A percentile compares a stretch with the other conserved stretches of the same genome.
Conservation (phyloP, 2,329 filamentous ascomycete species). For the Diaporthe ilicicola region DNA sequence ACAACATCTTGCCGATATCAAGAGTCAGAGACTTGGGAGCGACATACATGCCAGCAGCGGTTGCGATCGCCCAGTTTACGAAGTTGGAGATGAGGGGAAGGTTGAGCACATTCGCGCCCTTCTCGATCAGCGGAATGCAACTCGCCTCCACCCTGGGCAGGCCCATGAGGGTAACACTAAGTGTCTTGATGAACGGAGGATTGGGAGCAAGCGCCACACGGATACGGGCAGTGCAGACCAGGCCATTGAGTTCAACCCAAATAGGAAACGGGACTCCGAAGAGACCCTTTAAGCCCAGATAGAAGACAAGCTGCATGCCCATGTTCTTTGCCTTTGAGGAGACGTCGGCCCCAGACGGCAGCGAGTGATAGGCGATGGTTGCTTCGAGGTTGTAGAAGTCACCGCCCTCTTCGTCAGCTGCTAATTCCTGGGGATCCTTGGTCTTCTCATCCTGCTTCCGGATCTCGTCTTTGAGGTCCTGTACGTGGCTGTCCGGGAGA, state of each 20-base stretch:
- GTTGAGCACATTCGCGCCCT: conserved; percentile 89
- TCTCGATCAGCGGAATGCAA: conserved; percentile 91
- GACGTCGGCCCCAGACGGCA: conserved; percentile 73
- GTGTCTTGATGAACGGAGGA: conserved; percentile 88
- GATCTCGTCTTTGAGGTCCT: conserved; percentile 83
- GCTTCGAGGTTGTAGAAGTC: conserved; percentile 94
- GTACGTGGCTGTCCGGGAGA: conserved; percentile 82
- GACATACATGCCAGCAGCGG: conserved; percentile 89
- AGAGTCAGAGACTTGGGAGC: conserved; percentile 94
- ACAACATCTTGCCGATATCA: conserved; percentile 88
- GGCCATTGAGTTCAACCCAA: conserved; percentile 87
- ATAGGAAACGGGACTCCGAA: conserved; percentile 90
- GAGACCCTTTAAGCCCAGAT: conserved; percentile 86
- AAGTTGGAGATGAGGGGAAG: conserved; percentile 94
- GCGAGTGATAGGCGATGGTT: conserved; percentile 89
- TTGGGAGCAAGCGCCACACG: conserved; percentile 88
- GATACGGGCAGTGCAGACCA: conserved; percentile 88
- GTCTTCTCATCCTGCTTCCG: conserved; percentile 80
- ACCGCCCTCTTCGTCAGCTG: conserved; percentile 88
- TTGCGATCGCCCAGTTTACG: conserved; percentile 92
- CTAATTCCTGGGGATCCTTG: conserved; percentile 87
- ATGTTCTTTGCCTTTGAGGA: conserved; percentile 91
- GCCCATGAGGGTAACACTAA: conserved; percentile 95
- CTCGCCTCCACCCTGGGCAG: conserved; percentile 88
- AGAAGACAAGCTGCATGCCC: conserved; percentile 97